These are phyloP conservation scores for Diaporthe capsici DNA, from an alignment of 2,329 filamentous ascomycete species.

Conservation along the genomic window DNA sequence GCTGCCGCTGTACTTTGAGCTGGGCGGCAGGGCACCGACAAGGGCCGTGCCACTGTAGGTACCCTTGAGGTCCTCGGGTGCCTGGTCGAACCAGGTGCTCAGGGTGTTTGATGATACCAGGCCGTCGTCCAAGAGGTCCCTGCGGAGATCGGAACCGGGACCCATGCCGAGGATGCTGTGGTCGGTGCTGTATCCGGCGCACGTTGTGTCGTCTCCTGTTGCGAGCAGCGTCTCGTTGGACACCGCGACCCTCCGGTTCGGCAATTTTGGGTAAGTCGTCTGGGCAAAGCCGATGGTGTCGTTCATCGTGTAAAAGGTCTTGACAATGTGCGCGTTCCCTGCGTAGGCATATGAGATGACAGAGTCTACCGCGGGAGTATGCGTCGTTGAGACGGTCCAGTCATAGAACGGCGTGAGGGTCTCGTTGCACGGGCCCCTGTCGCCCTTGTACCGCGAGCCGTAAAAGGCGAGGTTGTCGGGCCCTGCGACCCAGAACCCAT, in stretches of 20 bases:
- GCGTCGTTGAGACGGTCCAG: not conserved
- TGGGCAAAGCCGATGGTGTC: constrained; percentile 17
- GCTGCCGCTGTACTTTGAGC: not conserved
- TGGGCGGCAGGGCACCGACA: not conserved
- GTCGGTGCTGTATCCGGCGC: not conserved
- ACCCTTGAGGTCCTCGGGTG: constrained; percentile 2
- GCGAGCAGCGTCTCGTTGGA: constrained; percentile 15
- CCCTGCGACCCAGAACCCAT: constrained; percentile 18
- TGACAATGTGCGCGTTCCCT: not conserved
- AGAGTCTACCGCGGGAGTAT: not conserved
- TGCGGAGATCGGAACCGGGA: not conserved
- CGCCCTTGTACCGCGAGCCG: not conserved
- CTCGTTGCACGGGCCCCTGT: constrained; percentile 20
- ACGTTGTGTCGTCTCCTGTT: not conserved
- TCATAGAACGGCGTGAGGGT: constrained; percentile 16
- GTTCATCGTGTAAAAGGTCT: constrained; percentile 6
- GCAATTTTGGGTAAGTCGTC: not conserved
- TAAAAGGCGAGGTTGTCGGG: constrained; percentile 19
- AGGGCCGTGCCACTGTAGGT: not conserved
- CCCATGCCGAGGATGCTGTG: constrained; percentile 21
- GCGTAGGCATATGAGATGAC: not conserved
- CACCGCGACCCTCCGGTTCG: not conserved
- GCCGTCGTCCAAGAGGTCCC: not conserved
- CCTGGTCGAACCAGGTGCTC: not conserved
- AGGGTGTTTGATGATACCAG: not conserved